Percentiles rank a stretch among this genome's conserved stretches.
Conservation (phyloP, 805 yeast genomes). For the Zygosaccharomyces pseudorouxii region DNA sequence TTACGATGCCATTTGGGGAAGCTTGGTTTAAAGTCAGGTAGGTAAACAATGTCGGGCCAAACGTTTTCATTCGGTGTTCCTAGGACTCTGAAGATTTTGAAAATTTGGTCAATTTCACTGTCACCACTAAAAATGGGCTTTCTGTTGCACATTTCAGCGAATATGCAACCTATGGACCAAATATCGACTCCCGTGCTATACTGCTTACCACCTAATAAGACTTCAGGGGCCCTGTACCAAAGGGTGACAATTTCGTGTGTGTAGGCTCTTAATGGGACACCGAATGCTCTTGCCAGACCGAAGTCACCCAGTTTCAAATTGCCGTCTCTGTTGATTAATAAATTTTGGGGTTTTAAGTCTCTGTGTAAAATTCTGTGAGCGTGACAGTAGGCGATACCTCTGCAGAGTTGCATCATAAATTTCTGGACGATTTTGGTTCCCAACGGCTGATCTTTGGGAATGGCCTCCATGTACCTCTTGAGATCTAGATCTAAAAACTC, state of each 20-base stretch:
- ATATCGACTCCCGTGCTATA: conserved; percentile 96
- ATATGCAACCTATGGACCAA: conserved; percentile 98
- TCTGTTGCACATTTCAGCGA: conserved; percentile 98
- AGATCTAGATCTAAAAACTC: conserved; percentile 92
- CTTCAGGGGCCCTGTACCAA: conserved; percentile 99
- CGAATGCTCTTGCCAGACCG: conserved; percentile 95
- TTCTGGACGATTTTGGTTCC: conserved; percentile 82
- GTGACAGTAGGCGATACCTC: conserved; percentile 72
- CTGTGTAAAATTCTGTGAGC: conserved; percentile 63
- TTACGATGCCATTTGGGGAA: conserved; percentile 87
- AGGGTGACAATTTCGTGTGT: conserved; percentile 96
- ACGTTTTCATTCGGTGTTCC: conserved; percentile 95
- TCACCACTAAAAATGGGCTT: conserved; percentile 95
- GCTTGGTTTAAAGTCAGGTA: conserved; percentile 80
- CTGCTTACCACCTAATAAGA: conserved; percentile 87
- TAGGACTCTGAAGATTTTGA: conserved; percentile 85
- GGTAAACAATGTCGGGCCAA: conserved; percentile 94
- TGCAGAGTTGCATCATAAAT: conserved; percentile 88
- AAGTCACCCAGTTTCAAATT: conserved; percentile 93
- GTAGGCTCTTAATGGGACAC: conserved; percentile 95
- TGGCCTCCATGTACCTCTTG: conserved; percentile 88
- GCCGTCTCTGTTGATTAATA: conserved; percentile 84
- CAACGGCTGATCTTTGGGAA: conserved; percentile 81
- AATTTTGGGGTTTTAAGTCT: conserved; percentile 91
- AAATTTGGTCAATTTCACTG: conserved; percentile 91